phyloP scores from a whole-genome alignment of 2,329 filamentous ascomycete species.

The Penicillium sp. region DNA sequence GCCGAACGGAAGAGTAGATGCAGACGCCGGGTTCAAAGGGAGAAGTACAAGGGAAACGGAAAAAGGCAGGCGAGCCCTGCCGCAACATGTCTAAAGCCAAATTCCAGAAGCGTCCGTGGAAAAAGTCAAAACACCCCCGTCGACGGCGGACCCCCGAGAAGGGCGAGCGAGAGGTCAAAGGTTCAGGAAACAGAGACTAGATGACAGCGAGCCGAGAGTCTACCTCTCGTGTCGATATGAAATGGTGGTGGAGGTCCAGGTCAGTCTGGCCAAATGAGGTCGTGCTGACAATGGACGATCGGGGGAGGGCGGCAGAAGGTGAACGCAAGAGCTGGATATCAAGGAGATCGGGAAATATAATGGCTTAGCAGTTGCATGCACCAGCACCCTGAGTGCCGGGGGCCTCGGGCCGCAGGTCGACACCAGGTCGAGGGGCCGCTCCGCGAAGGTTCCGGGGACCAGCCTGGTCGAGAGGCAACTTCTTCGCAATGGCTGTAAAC shows the following conservation, averaged over 20 bases:
- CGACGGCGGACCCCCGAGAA: constrained; percentile 13
- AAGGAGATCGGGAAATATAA: neutral
- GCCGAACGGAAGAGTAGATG: constrained; percentile 30
- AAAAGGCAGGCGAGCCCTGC: constrained; percentile 28
- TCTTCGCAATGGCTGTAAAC: constrained; percentile 97
- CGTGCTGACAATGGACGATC: neutral
- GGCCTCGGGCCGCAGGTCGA: constrained; percentile 65
- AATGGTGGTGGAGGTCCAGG: constrained; percentile 1
- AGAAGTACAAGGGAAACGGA: constrained; percentile 29
- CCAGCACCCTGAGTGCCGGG: constrained; percentile 59
- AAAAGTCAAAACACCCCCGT: constrained; percentile 14
- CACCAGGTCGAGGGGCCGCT: constrained; percentile 60
- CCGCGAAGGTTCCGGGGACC: constrained; percentile 79
- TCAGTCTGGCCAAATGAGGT: neutral
- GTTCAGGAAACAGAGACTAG: constrained; percentile 21
- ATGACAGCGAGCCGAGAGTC: constrained; percentile 13
- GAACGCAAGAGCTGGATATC: neutral
- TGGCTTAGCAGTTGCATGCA: constrained; percentile 62
- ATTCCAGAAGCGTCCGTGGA: constrained; percentile 27
- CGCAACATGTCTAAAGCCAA: constrained; percentile 31
- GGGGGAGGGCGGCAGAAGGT: neutral
- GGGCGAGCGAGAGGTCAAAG: constrained; percentile 15
- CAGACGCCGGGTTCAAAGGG: constrained; percentile 33
- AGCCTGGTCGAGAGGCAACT: constrained; percentile 91
- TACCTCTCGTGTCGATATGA: constrained; percentile 12